phyloP scores from a whole-genome alignment of 495 filamentous ascomycete species.

The Hypoxylon subgilvum region DNA sequence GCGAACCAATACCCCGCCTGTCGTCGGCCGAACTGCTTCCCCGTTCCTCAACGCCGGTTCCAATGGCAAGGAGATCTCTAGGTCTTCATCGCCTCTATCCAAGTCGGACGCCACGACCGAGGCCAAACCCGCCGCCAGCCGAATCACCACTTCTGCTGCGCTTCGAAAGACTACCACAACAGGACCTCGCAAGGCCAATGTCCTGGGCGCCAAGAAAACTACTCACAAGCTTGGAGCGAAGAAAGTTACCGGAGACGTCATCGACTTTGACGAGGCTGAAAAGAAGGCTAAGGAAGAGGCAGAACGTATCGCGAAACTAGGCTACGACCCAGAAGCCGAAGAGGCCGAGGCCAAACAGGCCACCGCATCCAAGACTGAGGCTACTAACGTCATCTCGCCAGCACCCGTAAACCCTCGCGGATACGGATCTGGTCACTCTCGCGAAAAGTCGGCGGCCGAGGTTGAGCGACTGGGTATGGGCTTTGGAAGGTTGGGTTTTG shows the following conservation, averaged over 20 bases:
- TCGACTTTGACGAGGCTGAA: slow-evolving; percentile 98
- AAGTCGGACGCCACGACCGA: slow-evolving; percentile 57
- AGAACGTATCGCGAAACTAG: slow-evolving; percentile 93
- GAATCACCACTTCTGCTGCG: slow-evolving; percentile 74
- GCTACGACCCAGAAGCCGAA: slow-evolving; percentile 94
- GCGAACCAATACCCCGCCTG: slow-evolving; percentile 85
- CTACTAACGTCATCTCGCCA: slow-evolving; percentile 68
- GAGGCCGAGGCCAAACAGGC: slow-evolving; percentile 65
- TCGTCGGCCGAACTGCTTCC: slow-evolving; percentile 81
- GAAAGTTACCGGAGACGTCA: slow-evolving; percentile 76
- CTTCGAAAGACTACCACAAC: slow-evolving; percentile 72
- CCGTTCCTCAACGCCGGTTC: slow-evolving; percentile 80
- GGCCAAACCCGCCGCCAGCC: slow-evolving; percentile 62
- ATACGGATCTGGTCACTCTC: slow-evolving; percentile 65
- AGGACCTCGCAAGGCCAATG: slow-evolving; percentile 76
- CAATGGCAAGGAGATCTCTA: slow-evolving; percentile 71
- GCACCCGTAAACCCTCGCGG: slow-evolving; percentile 75
- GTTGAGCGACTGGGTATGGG: slow-evolving; percentile 93
- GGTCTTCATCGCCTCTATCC: slow-evolving; percentile 82
- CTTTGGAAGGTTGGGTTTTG: slow-evolving; percentile 84
- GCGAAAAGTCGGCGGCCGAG: slow-evolving; percentile 68
- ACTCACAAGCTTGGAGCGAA: slow-evolving; percentile 84
- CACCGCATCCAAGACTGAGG: slow-evolving; percentile 52
- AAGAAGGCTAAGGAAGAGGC: slow-evolving; percentile 97
- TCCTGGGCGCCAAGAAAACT: slow-evolving; percentile 86